Evolutionary conservation across 805 yeast species (phyloP).

Genomic region (Torulaspora delbrueckii): DNA sequence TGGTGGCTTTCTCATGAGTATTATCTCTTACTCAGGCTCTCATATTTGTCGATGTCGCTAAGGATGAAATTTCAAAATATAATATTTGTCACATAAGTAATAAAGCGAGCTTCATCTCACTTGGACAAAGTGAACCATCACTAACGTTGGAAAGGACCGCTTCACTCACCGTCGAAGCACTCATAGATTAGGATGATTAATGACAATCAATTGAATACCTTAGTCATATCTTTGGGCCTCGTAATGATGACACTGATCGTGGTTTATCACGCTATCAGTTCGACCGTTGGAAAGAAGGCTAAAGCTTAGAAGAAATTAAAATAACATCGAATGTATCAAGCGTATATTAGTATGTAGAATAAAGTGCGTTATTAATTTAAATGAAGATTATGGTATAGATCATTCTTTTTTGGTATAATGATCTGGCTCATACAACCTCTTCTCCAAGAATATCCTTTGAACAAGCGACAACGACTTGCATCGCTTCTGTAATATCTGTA

Average conservation of each 20-base stretch:
- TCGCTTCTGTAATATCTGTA: slow-evolving; percentile 42
- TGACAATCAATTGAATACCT: slow-evolving; percentile 69
- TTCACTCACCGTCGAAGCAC: background rate
- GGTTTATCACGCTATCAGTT: slow-evolving; percentile 61
- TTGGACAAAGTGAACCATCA: background rate
- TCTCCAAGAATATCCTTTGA: slow-evolving; percentile 45
- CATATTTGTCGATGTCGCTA: background rate
- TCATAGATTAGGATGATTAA: slow-evolving; percentile 55
- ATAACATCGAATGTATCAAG: background rate
- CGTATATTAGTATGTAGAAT: slow-evolving; percentile 2
- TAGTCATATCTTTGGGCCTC: slow-evolving; percentile 72
- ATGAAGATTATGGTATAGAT: no score
- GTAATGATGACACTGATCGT: slow-evolving; percentile 65
- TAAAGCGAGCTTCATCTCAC: background rate
- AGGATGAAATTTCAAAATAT: background rate
- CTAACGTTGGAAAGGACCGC: background rate
- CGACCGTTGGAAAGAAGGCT: slow-evolving; percentile 37
- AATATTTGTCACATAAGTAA: background rate
- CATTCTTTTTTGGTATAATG: background rate
- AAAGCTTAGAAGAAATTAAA: background rate
- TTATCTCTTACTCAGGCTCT: background rate
- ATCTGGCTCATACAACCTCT: slow-evolving; percentile 21
- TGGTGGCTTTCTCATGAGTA: slow-evolving; percentile 24
- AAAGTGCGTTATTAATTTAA: background rate
- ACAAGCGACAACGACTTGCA: slow-evolving; percentile 36